These are phyloP conservation scores for Gossypium schwendimanii DNA, from an alignment of 441 rosid genomes.

Conservation along the genomic window DNA sequence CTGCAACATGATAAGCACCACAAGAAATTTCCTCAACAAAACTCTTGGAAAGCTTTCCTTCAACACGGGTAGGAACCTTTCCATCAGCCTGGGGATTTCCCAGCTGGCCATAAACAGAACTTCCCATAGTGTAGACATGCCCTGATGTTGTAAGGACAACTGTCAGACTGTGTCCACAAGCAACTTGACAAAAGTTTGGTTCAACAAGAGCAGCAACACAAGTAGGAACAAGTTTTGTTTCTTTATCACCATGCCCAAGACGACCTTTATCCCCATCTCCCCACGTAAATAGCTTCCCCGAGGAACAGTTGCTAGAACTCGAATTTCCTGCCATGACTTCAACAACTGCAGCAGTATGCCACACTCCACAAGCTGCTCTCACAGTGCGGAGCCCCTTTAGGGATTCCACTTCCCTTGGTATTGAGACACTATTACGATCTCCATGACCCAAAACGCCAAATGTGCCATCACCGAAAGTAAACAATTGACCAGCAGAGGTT, in stretches of 20 bases:
- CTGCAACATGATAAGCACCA: constrained; percentile 94
- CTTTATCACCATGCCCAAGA: constrained; percentile 94
- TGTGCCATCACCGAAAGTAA: constrained; percentile 97
- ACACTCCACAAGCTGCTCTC: constrained; percentile 91
- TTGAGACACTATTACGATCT: constrained; percentile 63
- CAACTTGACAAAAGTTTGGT: constrained; percentile 87
- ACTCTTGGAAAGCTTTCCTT: constrained; percentile 78
- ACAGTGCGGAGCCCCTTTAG: constrained; percentile 93
- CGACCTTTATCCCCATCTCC: constrained; percentile 95
- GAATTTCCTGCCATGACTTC: constrained; percentile 95
- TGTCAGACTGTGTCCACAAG: constrained; percentile 84
- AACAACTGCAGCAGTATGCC: constrained; percentile 97
- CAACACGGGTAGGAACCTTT: constrained; percentile 70
- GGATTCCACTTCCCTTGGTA: constrained; percentile 87
- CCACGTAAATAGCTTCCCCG: constrained; percentile 93
- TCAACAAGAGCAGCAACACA: constrained; percentile 96
- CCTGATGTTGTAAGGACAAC: constrained; percentile 86
- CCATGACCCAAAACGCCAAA: constrained; percentile 95
- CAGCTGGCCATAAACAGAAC: constrained; percentile 91
- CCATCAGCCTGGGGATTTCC: constrained; percentile 88
- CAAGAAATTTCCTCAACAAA: constrained; percentile 88
- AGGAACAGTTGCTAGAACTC: constrained; percentile 80
- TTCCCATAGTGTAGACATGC: constrained; percentile 85
- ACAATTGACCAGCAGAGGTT: constrained; percentile 86
- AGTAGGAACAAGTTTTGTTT: constrained; percentile 82